Base-by-base conservation (phyloP, 208 protist genomes). In the Acanthamoeba culbertsoni region DNA sequence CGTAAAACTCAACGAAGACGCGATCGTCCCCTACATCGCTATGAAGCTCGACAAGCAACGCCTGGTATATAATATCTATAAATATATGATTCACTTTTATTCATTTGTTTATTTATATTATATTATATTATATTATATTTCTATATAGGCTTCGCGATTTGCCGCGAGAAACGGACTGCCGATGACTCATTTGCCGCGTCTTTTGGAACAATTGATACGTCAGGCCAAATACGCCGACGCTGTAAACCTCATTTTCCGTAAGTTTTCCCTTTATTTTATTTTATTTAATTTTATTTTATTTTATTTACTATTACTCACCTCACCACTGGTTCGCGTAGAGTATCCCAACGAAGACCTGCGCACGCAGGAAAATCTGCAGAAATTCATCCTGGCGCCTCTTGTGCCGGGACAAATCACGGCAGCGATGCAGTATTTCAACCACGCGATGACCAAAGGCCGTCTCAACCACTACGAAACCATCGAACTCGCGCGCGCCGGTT, bases 381-480 rank as follows among this genome's bases (percentile, higher is more conserved):
- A 97, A 65, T 89, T 89, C 79, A 26, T 68, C 46, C 33, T 95
- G 6, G 91, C 94, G 18, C 96, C 98, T 31, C 95, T 97, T 43
- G 45, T 97, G 75, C 97, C 95, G 26, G 98, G 98, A 28, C 98
- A 99, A 94, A 96, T 96, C 37, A 96, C 98, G 10, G 98, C 99
- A 18, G 98, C 99, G 42, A 98, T 99, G 18, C 98, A 98, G 89
- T 99, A 99, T 97, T 99, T 99, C 96, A 98, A 98, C 96, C 94
- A 98, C 16, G 96, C 99, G 53, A 96, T 99, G 26, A 99, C 99
- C 45, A 97, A 98, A 68, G 96, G 96, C 89, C 98, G 96, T 62
- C 96, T 99, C 28, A 99, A 99, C 95, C 94, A 96, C 59, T 93
- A 97, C 75, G 99, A 99, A 97, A 99, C 99, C 12, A 94, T 99